Evolutionary conservation across 2,329 filamentous ascomycete species (phyloP).

Genomic region (Plenodomus biglobosus): DNA sequence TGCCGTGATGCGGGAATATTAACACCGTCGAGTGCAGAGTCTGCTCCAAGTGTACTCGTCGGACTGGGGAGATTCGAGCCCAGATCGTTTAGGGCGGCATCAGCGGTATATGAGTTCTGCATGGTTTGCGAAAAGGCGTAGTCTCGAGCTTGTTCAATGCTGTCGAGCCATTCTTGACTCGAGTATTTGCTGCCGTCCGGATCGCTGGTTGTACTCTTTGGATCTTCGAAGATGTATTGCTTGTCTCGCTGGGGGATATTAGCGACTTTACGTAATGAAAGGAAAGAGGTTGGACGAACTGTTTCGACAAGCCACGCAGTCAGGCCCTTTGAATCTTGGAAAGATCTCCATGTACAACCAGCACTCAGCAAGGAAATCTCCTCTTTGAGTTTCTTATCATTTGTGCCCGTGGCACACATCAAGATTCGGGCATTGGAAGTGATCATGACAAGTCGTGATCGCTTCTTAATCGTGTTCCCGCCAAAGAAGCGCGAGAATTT

Average conservation of each 20-base stretch:
- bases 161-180: constrained; percentile 90
- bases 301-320: constrained; percentile 90
- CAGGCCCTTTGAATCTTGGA: constrained; percentile 83
- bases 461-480: constrained; percentile 86
- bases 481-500: constrained; percentile 94
- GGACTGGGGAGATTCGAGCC: constrained; percentile 70
- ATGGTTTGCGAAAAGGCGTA: constrained; percentile 75
- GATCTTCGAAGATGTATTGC: constrained; percentile 90
- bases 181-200: constrained; percentile 66
- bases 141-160: constrained; percentile 81
- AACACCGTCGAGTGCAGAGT: constrained; percentile 45
- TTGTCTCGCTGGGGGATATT: constrained; percentile 69
- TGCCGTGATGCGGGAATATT: constrained; percentile 57
- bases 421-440: constrained; percentile 90
- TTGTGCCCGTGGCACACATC: constrained; percentile 85
- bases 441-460: constrained; percentile 90
- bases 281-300: constrained; percentile 59
- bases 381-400: constrained; percentile 92
- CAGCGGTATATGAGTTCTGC: constrained; percentile 64
- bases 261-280: not conserved
- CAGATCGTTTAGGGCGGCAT: constrained; percentile 49
- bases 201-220: constrained; percentile 69
- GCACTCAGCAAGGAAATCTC: constrained; percentile 81
- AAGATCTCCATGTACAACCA: constrained; percentile 76
- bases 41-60: constrained; percentile 68